A percentile compares a stretch with the other conserved stretches of the same genome.
Evolutionary conservation across 306 rosid species (phyloP).

Genomic region (Pyrus bretschneideri): DNA sequence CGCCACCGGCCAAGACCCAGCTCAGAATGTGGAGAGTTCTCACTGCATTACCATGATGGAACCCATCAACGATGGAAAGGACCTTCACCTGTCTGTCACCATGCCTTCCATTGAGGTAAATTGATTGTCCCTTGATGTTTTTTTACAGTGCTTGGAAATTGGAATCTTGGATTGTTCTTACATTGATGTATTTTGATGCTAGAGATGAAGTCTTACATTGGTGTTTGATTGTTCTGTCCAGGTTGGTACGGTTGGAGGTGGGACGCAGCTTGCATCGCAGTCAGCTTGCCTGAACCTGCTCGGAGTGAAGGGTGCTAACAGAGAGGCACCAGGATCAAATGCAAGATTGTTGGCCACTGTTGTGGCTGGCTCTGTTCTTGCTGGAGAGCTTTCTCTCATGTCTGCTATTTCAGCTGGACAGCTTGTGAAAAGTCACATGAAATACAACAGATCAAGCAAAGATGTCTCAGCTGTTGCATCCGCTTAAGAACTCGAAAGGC

Average conservation of each 20-base stretch:
- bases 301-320: conserved; percentile 84
- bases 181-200: too few species aligned
- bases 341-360: conserved; percentile 63
- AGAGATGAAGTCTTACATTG: not conserved
- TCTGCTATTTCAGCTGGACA: conserved; percentile 92
- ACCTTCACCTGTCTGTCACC: conserved; percentile 82
- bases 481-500: conserved; percentile 15
- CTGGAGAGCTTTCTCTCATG: conserved; percentile 91
- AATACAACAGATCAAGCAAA: conserved; percentile 77
- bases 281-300: conserved; percentile 85
- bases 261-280: conserved; percentile 92
- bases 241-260: conserved; percentile 99
- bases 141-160: not conserved
- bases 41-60: conserved; percentile 95
- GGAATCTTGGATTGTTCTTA: not conserved
- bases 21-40: conserved; percentile 89
- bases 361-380: conserved; percentile 85
- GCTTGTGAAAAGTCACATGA: conserved; percentile 87
- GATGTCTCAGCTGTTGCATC: conserved; percentile 41
- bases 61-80: conserved; percentile 63
- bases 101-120: conserved; percentile 90
- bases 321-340: conserved; percentile 68
- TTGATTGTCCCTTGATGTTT: not conserved
- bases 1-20: conserved; percentile 98
- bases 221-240: conserved; percentile 9